A percentile compares a stretch with the other conserved stretches of the same genome.
These are phyloP conservation scores for Epithele typhae DNA, from an alignment of 768 basidiomycete genomes.

Conservation along the genomic window DNA sequence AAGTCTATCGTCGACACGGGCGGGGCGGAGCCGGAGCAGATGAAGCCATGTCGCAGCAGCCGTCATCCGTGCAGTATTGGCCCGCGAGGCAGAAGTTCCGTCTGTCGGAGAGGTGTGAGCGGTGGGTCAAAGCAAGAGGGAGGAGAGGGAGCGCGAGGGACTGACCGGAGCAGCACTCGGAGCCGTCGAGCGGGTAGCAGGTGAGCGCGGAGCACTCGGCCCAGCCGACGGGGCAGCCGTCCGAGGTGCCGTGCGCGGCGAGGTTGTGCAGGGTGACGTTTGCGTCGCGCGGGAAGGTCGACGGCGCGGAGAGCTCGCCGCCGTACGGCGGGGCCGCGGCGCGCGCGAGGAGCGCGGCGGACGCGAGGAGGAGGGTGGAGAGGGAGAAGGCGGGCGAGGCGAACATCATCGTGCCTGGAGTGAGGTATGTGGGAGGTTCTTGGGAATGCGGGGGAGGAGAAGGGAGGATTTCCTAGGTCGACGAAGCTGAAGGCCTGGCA, in stretches of 20 bases:
- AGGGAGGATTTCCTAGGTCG: no score
- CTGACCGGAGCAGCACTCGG: constrained; percentile 9
- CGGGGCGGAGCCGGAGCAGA: constrained; percentile 4
- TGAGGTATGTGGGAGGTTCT: no score
- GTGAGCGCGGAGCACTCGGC: constrained; percentile 2
- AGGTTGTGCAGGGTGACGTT: neutral
- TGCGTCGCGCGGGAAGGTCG: no score
- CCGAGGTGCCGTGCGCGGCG: neutral
- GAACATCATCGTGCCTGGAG: no score
- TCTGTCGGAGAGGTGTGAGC: neutral
- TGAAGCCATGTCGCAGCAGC: constrained; percentile 7
- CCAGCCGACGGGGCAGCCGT: constrained; percentile 9
- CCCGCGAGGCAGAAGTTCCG: constrained; percentile 7
- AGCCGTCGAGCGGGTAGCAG: constrained; percentile 13
- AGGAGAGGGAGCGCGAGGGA: no score
- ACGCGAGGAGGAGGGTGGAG: no score
- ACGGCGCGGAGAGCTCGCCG: no score
- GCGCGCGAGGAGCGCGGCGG: no score
- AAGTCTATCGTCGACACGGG: constrained; percentile 7
- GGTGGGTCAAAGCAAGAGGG: neutral
- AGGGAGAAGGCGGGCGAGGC: no score
- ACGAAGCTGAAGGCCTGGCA: no score
- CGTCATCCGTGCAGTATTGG: constrained; percentile 5
- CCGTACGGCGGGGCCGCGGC: no score
- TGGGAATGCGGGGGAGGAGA: no score